Base-by-base conservation (phyloP, 2,329 filamentous ascomycete genomes). In the Ilyonectria robusta region DNA sequence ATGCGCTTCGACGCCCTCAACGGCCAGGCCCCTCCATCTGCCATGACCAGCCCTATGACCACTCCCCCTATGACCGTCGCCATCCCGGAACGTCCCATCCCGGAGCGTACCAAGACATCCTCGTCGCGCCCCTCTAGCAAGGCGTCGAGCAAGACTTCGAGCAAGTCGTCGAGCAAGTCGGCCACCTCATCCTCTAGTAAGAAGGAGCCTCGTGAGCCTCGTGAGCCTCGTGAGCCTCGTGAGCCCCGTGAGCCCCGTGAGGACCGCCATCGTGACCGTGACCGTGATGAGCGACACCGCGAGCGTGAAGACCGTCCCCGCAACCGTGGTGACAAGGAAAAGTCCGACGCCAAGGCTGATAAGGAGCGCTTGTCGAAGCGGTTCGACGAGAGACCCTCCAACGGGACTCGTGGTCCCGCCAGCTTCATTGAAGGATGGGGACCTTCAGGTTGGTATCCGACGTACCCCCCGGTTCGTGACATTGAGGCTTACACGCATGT, bases 301-400 rank as follows among this genome's bases (percentile, higher is more conserved):
- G 74, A 77, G 55, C 72, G 72, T 56, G 69, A 75, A 42, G 70
- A 75, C 46, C 71, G 72, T 44, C 70, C 67, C 48, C 68, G 73
- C 29, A 64, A 58, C 59, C 70, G 70, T 42, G 40, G 5, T 40
- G 72, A 75, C n/a, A 78, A 75, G 65, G 73, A 75, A 55, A 75
- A 76, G 60, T 71, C 73, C 60, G 78, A 78, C 53, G 70, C 75
- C 63, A 75, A 76, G 62, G 76, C 73, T 33, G 78, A 79, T 58
- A 80, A 80, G 70, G 79, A 80, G 53, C 80, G 81, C 17, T 76
- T 83, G 59, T 78, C 78, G 33, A 75, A 75, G 61, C 79, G 81
- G 31, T 82, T 83, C 67, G 81, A 81, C 35, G 78, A 81, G 59
- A 75, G 74, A 50, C 79, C 78, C 21, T 64, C 74, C 54, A 70